These are phyloP conservation scores for Metschnikowia orientalis DNA, from an alignment of 805 yeast genomes.

Conservation along the genomic window DNA sequence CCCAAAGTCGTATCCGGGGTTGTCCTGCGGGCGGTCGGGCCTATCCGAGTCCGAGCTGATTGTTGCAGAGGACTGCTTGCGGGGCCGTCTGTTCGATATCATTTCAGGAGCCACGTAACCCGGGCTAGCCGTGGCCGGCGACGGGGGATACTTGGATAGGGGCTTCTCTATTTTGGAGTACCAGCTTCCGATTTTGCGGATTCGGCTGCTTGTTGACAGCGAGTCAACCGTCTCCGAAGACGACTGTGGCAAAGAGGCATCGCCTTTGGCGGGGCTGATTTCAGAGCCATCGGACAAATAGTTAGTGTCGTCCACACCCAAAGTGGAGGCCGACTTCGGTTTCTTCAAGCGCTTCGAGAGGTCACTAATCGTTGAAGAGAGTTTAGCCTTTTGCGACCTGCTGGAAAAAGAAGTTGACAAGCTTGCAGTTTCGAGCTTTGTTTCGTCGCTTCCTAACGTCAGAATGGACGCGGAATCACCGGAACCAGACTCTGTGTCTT, in stretches of 20 bases:
- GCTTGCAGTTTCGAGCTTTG: too few species aligned
- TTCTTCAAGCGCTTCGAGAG: constrained; percentile 16
- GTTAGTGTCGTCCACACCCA: constrained; percentile 22
- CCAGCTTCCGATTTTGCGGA: constrained; percentile 60
- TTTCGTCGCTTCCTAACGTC: constrained; percentile 2
- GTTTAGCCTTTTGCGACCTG: constrained; percentile 4
- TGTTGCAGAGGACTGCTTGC: constrained; percentile 17
- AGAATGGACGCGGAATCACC: neutral
- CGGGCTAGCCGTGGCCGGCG: constrained; percentile 1
- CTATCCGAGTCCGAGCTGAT: constrained; percentile 12
- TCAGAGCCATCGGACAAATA: constrained; percentile 27
- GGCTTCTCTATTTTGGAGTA: constrained; percentile 46
- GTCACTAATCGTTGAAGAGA: constrained; percentile 14
- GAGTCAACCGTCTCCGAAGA: too few species aligned
- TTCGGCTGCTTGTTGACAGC: too few species aligned
- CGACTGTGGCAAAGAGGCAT: constrained; percentile 1
- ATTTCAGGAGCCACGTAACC: constrained; percentile 55
- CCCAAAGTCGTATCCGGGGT: constrained; percentile 16
- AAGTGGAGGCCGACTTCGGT: constrained; percentile 22
- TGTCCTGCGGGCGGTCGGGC: constrained; percentile 8
- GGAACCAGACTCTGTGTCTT: neutral
- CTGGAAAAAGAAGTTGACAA: neutral
- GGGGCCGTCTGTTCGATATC: constrained; percentile 55
- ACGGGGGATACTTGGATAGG: constrained; percentile 1
- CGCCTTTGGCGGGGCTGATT: constrained; percentile 12